phyloP scores from a whole-genome alignment of 768 basidiomycete species.

The Termitomyces sp. region DNA sequence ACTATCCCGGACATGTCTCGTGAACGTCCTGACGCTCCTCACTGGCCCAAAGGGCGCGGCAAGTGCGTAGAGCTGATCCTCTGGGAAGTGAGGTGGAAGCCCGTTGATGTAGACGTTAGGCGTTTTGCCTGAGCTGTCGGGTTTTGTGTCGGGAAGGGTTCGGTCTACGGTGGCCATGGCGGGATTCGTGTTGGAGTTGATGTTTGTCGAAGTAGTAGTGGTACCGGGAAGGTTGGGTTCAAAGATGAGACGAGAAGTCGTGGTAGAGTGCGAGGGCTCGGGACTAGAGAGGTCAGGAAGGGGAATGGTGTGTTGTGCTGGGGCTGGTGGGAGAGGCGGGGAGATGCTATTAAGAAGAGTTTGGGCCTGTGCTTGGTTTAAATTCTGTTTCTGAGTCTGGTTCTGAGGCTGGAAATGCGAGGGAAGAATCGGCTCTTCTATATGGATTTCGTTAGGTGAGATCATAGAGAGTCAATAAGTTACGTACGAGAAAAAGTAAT shows the following conservation, averaged over 20 bases:
- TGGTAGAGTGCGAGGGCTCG: neutral
- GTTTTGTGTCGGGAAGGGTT: neutral
- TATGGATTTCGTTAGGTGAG: neutral
- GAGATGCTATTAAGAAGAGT: slow-evolving; percentile 2
- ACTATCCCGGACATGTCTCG: slow-evolving; percentile 72
- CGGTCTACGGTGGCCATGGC: neutral
- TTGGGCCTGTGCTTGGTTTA: neutral
- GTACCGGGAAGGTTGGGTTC: neutral
- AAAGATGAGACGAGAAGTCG: neutral
- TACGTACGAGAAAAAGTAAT: neutral
- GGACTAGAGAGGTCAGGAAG: slow-evolving; percentile 22
- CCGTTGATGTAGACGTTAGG: slow-evolving; percentile 90
- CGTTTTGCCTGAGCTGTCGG: slow-evolving; percentile 30
- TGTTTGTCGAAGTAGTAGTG: neutral
- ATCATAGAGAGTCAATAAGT: neutral
- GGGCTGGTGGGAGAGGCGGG: slow-evolving; percentile 21
- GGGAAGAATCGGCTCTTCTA: neutral
- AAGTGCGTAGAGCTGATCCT: slow-evolving; percentile 71
- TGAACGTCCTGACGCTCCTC: slow-evolving; percentile 78
- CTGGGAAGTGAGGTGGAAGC: slow-evolving; percentile 75
- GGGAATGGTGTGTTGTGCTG: slow-evolving; percentile 26
- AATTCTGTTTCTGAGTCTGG: neutral
- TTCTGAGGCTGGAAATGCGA: neutral
- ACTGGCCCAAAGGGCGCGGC: slow-evolving; percentile 68
- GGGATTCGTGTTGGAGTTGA: neutral